These are phyloP conservation scores for Shiraia sp. DNA, from an alignment of 2,329 filamentous ascomycete species.

Conservation along the genomic window DNA sequence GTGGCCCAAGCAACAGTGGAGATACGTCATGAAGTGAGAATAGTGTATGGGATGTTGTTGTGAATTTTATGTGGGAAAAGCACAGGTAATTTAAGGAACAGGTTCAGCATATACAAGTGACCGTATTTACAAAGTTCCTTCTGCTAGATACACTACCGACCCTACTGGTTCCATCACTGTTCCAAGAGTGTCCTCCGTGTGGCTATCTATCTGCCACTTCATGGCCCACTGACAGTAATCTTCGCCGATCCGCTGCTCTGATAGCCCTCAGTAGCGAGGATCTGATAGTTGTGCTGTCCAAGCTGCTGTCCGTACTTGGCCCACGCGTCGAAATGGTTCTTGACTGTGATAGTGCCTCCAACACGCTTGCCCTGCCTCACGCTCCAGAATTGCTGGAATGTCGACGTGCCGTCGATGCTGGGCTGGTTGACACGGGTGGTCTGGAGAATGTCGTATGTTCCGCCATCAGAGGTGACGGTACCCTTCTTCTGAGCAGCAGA, in stretches of 20 bases:
- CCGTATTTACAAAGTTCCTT: too few relatives aligned
- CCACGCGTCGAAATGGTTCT: conserved; percentile 61
- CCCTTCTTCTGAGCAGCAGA: conserved; percentile 55
- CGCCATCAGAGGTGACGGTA: conserved; percentile 56
- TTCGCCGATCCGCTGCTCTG: conserved; percentile 53
- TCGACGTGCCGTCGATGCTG: conserved; percentile 58
- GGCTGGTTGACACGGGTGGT: conserved; percentile 57
- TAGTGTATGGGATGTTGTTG: too few relatives aligned
- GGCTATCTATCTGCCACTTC: too few relatives aligned
- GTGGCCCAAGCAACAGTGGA: too few relatives aligned
- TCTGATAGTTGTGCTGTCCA: conserved; percentile 58
- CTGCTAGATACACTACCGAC: too few relatives aligned
- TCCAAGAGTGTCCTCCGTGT: too few relatives aligned
- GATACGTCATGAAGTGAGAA: too few relatives aligned
- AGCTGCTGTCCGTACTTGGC: conserved; percentile 52
- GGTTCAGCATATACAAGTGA: too few relatives aligned
- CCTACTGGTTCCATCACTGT: too few relatives aligned
- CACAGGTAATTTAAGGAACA: too few relatives aligned
- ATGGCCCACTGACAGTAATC: too few relatives aligned
- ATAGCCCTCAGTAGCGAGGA: conserved; percentile 60
- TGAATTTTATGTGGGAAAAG: too few relatives aligned
- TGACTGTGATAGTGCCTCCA: conserved; percentile 55
- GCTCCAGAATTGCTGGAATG: conserved; percentile 61
- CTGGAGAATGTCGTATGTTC: conserved; percentile 57
- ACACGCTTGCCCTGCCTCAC: conserved; percentile 56